Base-by-base conservation (phyloP, 139 green algal genomes). In the Chlorella vulgaris region DNA sequence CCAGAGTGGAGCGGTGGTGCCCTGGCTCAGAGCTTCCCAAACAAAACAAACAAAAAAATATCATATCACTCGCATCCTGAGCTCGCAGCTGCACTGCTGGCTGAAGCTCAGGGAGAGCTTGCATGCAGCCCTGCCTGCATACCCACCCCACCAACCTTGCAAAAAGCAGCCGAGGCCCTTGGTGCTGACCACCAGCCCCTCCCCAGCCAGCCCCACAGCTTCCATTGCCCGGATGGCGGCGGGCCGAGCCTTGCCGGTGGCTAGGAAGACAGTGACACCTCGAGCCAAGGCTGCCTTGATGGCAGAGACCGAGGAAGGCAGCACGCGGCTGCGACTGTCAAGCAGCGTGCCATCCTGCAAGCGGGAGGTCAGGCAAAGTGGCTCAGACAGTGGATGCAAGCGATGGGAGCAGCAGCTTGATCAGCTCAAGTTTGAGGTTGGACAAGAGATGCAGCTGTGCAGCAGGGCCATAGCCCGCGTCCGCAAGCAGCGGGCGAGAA, bases 181-280 rank as follows among this genome's bases (percentile, higher is more conserved):
- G 0, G 29, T 24, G 33, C 86, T 90, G 28, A 95, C 91, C 40
- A 98, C 86, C 76, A 95, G 74, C 0, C 83, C 87, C 65, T 61
- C 65, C 87, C 91, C 92, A 76, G 87, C 86, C 21, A 98, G 88
- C 1, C 90, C 91, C 4, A 89, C 91, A 2, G 81, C 78, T 0
- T 76, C 35, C 39, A 91, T 88, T 0, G 94, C 94, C 24, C 68
- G 70, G 0, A 95, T 75, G 21, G 95, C 95, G 3, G 94, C 95
- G 4, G 95, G 91, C n/a, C 96, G 81, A 19, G 96, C 96, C 82
- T 99, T 99, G 65, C 96, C 96, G 7, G 96, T 99, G 15, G 96
- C 96, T 42, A 98, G 83, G 40, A 96, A 84, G 31, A 99, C 89
- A 0, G 33, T 80, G 53, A 98, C 89, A 6, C 95, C 94, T 8